Percentiles rank a stretch among this genome's conserved stretches.
Evolutionary conservation across 2,329 filamentous ascomycete genomes (phyloP).

Genomic region (Peltaster fructicola): DNA sequence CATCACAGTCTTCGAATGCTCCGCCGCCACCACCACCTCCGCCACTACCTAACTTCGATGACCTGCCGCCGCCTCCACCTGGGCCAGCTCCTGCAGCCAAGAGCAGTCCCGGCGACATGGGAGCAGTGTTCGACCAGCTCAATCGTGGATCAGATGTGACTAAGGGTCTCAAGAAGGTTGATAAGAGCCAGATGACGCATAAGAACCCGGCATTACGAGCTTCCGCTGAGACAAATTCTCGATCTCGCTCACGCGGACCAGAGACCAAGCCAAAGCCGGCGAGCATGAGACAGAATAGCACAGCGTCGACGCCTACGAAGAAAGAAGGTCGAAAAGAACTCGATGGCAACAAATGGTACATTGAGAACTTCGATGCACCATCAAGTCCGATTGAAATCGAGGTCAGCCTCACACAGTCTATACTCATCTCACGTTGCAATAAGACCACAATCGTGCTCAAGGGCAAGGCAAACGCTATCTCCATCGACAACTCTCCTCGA

Average conservation of each 20-base stretch:
- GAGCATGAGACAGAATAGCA: constrained; percentile 29
- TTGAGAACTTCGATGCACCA: constrained; percentile 80
- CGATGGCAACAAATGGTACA: constrained; percentile 70
- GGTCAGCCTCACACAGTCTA: constrained; percentile 66
- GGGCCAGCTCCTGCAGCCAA: constrained; percentile 27
- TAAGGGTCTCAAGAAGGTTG: constrained; percentile 76
- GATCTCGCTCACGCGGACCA: constrained; percentile 73
- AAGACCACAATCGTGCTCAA: constrained; percentile 77
- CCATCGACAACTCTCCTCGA: constrained; percentile 74
- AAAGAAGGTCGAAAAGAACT: constrained; percentile 28
- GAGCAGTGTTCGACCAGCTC: constrained; percentile 78
- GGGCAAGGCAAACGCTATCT: constrained; percentile 94
- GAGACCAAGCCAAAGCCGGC: constrained; percentile 44
- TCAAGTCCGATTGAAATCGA: constrained; percentile 61
- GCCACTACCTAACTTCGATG: constrained; percentile 26
- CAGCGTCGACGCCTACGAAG: constrained; percentile 9
- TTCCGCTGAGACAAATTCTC: constrained; percentile 31
- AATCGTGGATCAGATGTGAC: constrained; percentile 85
- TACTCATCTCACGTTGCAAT: constrained; percentile 82
- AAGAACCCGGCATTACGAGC: constrained; percentile 84
- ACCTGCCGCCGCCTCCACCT: constrained; percentile 42
- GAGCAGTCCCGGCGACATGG: constrained; percentile 41
- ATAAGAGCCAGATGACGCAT: constrained; percentile 92
- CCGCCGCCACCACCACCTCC: constrained; percentile 54
- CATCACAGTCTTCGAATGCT: constrained; percentile 26